phyloP scores from a whole-genome alignment of 495 filamentous ascomycete genomes.

The Pyronema omphalodes region DNA sequence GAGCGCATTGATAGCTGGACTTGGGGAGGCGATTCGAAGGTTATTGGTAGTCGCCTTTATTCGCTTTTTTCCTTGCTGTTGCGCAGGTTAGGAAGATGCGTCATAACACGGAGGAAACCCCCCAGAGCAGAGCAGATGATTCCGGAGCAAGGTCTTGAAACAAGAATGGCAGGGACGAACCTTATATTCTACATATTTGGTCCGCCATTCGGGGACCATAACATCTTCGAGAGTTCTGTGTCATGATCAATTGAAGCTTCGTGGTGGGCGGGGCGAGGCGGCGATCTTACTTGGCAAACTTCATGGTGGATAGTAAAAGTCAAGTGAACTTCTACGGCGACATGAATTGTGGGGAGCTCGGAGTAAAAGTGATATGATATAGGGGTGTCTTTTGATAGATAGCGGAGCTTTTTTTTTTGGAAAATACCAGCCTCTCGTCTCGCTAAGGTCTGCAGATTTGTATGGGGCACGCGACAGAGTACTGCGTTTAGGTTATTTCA shows the following conservation, averaged over 20 bases:
- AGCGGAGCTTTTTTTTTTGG: too few species aligned
- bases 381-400: too few species aligned
- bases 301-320: background rate
- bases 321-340: too few species aligned
- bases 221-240: constrained; percentile 22
- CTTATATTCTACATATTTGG: constrained; percentile 24
- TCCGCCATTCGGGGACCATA: constrained; percentile 25
- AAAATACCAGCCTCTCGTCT: too few species aligned
- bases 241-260: background rate
- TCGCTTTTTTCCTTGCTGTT: constrained; percentile 21
- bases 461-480: too few species aligned
- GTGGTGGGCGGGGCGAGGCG: background rate
- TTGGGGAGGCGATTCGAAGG: constrained; percentile 7
- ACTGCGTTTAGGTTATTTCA: too few species aligned
- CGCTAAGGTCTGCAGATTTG: too few species aligned
- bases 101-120: background rate
- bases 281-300: constrained; percentile 6
- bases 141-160: background rate
- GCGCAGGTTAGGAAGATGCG: background rate
- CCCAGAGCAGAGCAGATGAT: background rate
- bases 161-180: constrained; percentile 2
- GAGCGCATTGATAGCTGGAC: constrained; percentile 3
- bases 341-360: too few species aligned
- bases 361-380: too few species aligned
- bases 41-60: constrained; percentile 16